Conservation (phyloP, 2,329 filamentous ascomycete species). For the Penicillium sp. region DNA sequence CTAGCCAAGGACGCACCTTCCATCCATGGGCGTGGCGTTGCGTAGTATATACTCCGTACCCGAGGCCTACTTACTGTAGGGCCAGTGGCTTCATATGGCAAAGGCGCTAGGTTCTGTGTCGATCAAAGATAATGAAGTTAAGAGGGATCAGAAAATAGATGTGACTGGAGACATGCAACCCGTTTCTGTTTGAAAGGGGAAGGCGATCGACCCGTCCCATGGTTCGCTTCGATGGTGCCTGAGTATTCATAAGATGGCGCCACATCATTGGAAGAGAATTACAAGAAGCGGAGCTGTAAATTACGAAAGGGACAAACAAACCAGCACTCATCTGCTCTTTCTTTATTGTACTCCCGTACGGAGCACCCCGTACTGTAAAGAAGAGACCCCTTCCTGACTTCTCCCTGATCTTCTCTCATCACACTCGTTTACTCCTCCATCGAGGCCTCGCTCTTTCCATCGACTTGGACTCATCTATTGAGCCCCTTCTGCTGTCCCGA, state of each 20-base stretch:
- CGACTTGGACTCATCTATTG: neutral
- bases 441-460: conserved; percentile 2
- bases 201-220: conserved; percentile 16
- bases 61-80: neutral
- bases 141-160: neutral
- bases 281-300: neutral
- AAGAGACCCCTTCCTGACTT: neutral
- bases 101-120: neutral
- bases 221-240: conserved; percentile 14
- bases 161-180: conserved; percentile 1
- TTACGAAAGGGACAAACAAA: conserved; percentile 10
- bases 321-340: neutral
- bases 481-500: neutral
- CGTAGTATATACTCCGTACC: neutral
- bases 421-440: conserved; percentile 13
- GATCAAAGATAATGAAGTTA: neutral
- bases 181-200: conserved; percentile 13
- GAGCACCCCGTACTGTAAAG: neutral
- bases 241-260: conserved; percentile 10
- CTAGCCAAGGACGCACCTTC: neutral
- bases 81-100: conserved; percentile 1
- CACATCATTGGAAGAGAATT: conserved; percentile 3
- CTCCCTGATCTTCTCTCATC: conserved; percentile 9
- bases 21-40: neutral
- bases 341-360: neutral